A percentile compares a stretch with the other conserved stretches of the same genome.
phyloP scores from a whole-genome alignment of 202 grass and related monocot species.

The Panicum virgatum region DNA sequence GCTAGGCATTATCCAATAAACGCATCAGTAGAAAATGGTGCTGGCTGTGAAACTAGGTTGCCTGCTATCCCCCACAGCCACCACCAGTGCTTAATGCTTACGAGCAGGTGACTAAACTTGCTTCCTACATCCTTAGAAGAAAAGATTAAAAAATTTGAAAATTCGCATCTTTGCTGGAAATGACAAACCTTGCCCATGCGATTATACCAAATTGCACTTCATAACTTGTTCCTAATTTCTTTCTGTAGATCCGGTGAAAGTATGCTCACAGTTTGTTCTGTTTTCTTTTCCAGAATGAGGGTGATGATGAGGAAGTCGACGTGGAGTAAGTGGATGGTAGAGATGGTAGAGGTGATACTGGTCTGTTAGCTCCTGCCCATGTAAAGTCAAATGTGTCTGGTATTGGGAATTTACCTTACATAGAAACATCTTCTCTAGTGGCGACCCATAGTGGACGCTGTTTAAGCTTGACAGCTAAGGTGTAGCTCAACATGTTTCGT shows the following conservation, averaged over 20 bases:
- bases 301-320: conserved; percentile 60
- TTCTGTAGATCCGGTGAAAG: background rate
- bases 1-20: conserved; percentile 52
- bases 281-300: conserved; percentile 53
- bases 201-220: background rate
- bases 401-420: background rate
- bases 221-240: background rate
- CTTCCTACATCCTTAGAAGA: background rate
- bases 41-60: conserved; percentile 41
- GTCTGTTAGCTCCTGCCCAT: background rate
- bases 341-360: conserved; percentile 34
- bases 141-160: background rate
- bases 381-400: conserved; percentile 26
- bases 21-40: conserved; percentile 38
- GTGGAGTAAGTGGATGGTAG: conserved; percentile 51
- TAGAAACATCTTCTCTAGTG: background rate
- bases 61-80: conserved; percentile 52
- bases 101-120: conserved; percentile 49
- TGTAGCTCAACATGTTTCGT: background rate
- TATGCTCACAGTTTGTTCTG: conserved; percentile 14
- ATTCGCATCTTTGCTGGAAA: background rate
- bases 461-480: background rate
- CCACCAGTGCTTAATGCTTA: conserved; percentile 45
- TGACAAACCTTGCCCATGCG: background rate
- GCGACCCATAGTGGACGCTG: background rate